Evolutionary conservation across 78 protist species (phyloP), one percentile per base, ranked within the genome.

Genomic region (Dictyostelium brefeldianum): DNA sequence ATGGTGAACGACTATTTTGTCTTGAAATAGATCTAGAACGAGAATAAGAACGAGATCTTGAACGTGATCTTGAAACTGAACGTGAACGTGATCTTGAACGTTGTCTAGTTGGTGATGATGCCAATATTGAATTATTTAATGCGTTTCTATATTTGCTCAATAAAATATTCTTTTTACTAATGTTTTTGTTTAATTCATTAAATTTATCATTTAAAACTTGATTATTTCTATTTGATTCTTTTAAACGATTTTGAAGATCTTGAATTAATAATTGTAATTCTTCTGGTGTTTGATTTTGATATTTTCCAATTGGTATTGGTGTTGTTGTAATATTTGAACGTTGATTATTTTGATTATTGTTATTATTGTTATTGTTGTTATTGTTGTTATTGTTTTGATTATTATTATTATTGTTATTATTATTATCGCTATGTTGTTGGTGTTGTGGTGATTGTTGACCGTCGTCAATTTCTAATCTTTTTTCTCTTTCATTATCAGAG

Each of bases 91-190:
- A 59, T 59, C 69, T 59, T 59, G 69, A 59, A 22, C 31, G 69
- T 22, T 59, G n/a, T 59, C 69, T 8, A 59, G 20, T 18, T 59
- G 31, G 69, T 59, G 69, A 8, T 59, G 29, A n/a, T 59, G 29
- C 25, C 11, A 18, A n/a, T 7, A 59, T 22, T 59, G 69, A 59
- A 22, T 71, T 64, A 46, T 59, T 9, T 81, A 81, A 50, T 29
- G 91, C 48, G 7, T 83, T 73, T 83, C 50, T 83, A 46, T 83
- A 83, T 75, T 74, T 83, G 43, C 22, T 5, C 7, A 83, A 48
- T 57, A 83, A 46, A 22, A 29, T 15, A 57, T 53, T 46, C 65
- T 83, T 83, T 15, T 83, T 74, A 2, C 9, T 4, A 43, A 83
- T 73, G 20, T 71, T 46, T n/a, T 15, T 43, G 11, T 70, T 41